Conservation (phyloP, 306 rosid species). For the Ceratonia siliqua region DNA sequence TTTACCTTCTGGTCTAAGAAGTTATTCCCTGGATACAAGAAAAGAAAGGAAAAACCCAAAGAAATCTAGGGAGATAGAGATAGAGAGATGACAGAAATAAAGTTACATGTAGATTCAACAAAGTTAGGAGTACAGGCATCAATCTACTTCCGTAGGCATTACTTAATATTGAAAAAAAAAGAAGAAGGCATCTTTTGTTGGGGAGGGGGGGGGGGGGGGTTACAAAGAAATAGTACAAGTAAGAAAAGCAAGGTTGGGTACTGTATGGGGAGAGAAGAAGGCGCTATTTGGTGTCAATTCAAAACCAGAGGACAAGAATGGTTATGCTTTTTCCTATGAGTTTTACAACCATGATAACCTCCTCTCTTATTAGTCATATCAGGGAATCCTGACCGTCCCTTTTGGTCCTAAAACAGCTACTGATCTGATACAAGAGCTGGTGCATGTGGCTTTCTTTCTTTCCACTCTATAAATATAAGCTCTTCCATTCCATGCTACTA, state of each 20-base stretch:
- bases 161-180: slow-evolving; percentile 19
- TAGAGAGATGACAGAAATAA: slow-evolving; percentile 15
- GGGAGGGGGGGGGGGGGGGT: background rate
- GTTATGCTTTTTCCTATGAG: slow-evolving; percentile 34
- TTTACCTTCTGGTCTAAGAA: slow-evolving; percentile 20
- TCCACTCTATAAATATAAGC: slow-evolving; percentile 50
- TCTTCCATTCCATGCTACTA: slow-evolving; percentile 21
- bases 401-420: slow-evolving; percentile 9
- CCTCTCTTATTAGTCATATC: slow-evolving; percentile 42
- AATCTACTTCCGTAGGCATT: slow-evolving; percentile 42
- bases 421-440: slow-evolving; percentile 5
- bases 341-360: slow-evolving; percentile 36
- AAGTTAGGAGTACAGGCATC: slow-evolving; percentile 41
- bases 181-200: slow-evolving; percentile 47
- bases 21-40: slow-evolving; percentile 14
- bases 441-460: slow-evolving; percentile 17
- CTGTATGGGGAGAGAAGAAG: slow-evolving; percentile 16
- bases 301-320: slow-evolving; percentile 56
- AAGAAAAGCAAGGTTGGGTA: slow-evolving; percentile 37
- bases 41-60: background rate
- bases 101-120: slow-evolving; percentile 36
- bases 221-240: background rate
- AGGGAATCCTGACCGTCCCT: slow-evolving; percentile 54
- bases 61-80: background rate
- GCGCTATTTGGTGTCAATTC: slow-evolving; percentile 32